Percentiles rank a stretch among this genome's conserved stretches.
Evolutionary conservation across 2,329 filamentous ascomycete species (phyloP).

Genomic region (Trichoderma sp.): DNA sequence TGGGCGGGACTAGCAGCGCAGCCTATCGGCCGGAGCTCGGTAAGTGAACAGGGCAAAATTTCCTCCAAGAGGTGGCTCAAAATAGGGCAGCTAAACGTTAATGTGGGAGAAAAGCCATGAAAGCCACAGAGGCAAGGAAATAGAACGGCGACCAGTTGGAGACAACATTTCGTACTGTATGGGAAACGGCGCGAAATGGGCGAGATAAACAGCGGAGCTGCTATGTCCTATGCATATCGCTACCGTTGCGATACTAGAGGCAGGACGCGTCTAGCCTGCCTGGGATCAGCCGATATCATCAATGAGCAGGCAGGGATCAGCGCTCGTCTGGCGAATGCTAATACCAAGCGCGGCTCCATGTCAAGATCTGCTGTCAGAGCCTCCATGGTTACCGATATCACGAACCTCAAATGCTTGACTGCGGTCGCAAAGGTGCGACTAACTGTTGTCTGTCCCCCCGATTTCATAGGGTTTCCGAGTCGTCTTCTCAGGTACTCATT

Average conservation of each 20-base stretch:
- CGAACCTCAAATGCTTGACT: neutral
- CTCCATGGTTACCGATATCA: too few relatives aligned
- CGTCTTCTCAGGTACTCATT: too few relatives aligned
- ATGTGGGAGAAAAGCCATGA: conserved; percentile 7
- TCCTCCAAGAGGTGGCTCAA: neutral
- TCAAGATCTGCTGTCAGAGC: too few relatives aligned
- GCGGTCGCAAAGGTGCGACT: neutral
- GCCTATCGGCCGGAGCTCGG: conserved; percentile 4
- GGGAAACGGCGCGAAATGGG: conserved; percentile 4
- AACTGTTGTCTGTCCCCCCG: neutral
- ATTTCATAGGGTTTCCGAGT: too few relatives aligned
- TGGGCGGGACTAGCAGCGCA: neutral
- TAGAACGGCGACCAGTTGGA: neutral
- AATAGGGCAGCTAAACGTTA: neutral
- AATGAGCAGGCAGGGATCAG: neutral
- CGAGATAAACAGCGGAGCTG: neutral
- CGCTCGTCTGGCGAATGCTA: too few relatives aligned
- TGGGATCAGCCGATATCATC: neutral
- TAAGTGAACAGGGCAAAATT: conserved; percentile 4
- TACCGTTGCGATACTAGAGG: neutral
- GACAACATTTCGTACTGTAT: neutral
- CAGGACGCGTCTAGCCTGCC: neutral
- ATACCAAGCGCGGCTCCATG: too few relatives aligned
- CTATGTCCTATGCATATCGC: neutral
- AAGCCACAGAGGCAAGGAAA: conserved; percentile 3